These are phyloP conservation scores for Scheffersomyces illinoinensis DNA, from an alignment of 1,139 yeast species.

Conservation along the genomic window DNA sequence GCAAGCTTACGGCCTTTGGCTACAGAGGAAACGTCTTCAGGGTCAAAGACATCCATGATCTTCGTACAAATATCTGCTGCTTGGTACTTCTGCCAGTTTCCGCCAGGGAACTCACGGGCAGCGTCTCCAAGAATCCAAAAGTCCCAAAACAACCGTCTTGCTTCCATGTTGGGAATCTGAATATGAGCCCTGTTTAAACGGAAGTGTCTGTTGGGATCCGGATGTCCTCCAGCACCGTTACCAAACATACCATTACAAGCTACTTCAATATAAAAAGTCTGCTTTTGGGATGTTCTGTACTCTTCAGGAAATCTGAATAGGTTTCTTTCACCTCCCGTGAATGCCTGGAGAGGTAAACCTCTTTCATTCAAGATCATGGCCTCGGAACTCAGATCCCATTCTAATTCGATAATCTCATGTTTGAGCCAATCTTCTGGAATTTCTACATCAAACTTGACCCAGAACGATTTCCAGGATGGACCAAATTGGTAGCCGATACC, in stretches of 20 bases:
- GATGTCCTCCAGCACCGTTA: conserved; percentile 60
- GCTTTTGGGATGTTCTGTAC: conserved; percentile 41
- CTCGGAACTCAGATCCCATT: conserved; percentile 88
- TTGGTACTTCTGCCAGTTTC: conserved; percentile 78
- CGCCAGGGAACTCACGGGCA: conserved; percentile 77
- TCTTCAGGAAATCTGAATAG: conserved; percentile 67
- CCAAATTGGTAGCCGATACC: conserved; percentile 79
- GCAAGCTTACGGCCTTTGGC: conserved; percentile 69
- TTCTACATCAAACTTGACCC: conserved; percentile 73
- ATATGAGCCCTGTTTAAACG: conserved; percentile 69
- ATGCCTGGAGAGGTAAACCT: conserved; percentile 78
- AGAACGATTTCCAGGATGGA: conserved; percentile 95
- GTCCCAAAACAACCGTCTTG: conserved; percentile 75
- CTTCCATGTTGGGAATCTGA: conserved; percentile 78
- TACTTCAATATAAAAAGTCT: conserved; percentile 78
- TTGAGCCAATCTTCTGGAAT: conserved; percentile 64
- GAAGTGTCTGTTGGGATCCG: conserved; percentile 73
- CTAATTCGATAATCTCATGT: conserved; percentile 53
- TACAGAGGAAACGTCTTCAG: conserved; percentile 49
- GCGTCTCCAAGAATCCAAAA: conserved; percentile 91
- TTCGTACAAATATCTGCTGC: conserved; percentile 77
- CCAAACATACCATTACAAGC: conserved; percentile 97
- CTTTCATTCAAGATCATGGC: conserved; percentile 70
- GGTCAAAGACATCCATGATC: conserved; percentile 82
- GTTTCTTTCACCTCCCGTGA: conserved; percentile 83